phyloP scores from a whole-genome alignment of 257 asterid species.

The Coffea eugenioides region DNA sequence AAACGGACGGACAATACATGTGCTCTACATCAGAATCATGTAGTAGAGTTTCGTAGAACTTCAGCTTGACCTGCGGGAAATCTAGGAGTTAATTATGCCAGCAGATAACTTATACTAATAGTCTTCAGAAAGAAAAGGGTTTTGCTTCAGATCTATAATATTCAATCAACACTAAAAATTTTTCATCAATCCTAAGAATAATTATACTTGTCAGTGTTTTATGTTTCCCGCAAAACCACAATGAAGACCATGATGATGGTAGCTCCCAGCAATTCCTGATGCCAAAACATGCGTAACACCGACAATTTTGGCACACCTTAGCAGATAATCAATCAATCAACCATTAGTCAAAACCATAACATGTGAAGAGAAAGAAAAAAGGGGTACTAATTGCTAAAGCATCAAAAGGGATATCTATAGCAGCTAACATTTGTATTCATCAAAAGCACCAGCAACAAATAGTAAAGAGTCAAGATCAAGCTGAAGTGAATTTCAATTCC shows the following conservation, averaged over 20 bases:
- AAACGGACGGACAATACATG: not conserved
- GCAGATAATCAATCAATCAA: not conserved
- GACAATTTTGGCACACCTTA: conserved; percentile 6
- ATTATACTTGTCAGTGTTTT: not conserved
- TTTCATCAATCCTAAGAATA: no score
- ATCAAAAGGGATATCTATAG: not conserved
- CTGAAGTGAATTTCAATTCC: not conserved
- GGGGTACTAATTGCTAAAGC: not conserved
- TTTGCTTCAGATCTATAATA: not conserved
- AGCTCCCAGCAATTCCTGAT: not conserved
- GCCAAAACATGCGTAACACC: conserved; percentile 13
- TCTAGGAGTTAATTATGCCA: not conserved
- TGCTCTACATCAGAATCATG: not conserved
- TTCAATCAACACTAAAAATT: not conserved
- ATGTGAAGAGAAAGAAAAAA: conserved; percentile 24
- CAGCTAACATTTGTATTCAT: not conserved
- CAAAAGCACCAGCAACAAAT: conserved; percentile 6
- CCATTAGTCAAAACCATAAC: conserved; percentile 20
- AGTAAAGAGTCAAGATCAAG: not conserved
- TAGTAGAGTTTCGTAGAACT: not conserved
- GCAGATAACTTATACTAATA: not conserved
- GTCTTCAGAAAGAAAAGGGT: not conserved
- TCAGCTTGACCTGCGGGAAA: not conserved
- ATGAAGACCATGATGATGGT: not conserved
- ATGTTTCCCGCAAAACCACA: not conserved